These are phyloP conservation scores for Lasiosphaeria ovina DNA, from an alignment of 495 filamentous ascomycete genomes.

Conservation along the genomic window DNA sequence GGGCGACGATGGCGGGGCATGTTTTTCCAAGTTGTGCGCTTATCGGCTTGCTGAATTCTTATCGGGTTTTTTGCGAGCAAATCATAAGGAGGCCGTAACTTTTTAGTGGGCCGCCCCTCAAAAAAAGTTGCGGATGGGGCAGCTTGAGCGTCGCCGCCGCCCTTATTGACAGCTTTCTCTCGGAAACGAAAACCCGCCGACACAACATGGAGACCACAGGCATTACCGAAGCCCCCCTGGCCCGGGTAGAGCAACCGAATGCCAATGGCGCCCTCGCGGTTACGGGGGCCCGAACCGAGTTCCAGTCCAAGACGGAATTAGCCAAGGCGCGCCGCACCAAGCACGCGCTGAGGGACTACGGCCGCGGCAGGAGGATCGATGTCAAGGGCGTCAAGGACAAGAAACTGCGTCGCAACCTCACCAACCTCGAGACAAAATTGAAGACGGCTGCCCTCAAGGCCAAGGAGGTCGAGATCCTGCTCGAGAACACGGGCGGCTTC, in stretches of 20 bases:
- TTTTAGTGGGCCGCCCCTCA: slow-evolving; percentile 28
- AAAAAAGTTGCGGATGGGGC: slow-evolving; percentile 20
- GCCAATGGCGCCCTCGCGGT: slow-evolving; percentile 50
- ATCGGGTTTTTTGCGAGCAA: slow-evolving; percentile 25
- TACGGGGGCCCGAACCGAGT: slow-evolving; percentile 43
- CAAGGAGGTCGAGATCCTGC: slow-evolving; percentile 91
- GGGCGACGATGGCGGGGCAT: slow-evolving; percentile 32
- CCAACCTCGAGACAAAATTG: slow-evolving; percentile 74
- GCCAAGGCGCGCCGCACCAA: slow-evolving; percentile 44
- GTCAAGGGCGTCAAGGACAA: slow-evolving; percentile 67
- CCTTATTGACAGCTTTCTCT: no score
- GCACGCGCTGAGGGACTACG: slow-evolving; percentile 77
- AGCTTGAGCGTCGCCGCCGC: no score
- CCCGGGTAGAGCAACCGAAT: slow-evolving; percentile 33
- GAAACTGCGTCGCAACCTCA: slow-evolving; percentile 81
- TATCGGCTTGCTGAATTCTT: slow-evolving; percentile 17
- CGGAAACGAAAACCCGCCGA: slow-evolving; percentile 1
- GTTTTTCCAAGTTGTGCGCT: slow-evolving; percentile 31
- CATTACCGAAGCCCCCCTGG: slow-evolving; percentile 18
- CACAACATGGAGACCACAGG: slow-evolving; percentile 26
- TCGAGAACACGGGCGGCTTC: slow-evolving; percentile 84
- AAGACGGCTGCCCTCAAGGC: slow-evolving; percentile 75
- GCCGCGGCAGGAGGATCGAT: slow-evolving; percentile 70
- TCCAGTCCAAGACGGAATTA: slow-evolving; percentile 40
- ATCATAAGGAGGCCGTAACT: slow-evolving; percentile 14